Conservation (phyloP, 495 filamentous ascomycete genomes). For the Penicillium ucsense region DNA sequence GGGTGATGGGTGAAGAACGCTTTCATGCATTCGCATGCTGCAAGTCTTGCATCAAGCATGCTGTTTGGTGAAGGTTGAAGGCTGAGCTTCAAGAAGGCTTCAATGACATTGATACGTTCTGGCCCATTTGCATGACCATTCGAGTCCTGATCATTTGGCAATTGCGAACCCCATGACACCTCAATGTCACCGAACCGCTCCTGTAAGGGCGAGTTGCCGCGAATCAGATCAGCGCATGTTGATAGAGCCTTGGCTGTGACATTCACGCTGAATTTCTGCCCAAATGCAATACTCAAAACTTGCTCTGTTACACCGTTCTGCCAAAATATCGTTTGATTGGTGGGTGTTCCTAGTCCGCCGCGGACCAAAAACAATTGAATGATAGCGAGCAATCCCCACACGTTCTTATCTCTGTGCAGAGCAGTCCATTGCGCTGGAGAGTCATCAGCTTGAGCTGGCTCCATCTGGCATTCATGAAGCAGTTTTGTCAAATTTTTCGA, state of each 20-base stretch:
- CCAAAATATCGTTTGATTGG: conserved; percentile 81
- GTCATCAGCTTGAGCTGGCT: conserved; percentile 42
- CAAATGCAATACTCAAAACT: conserved; percentile 76
- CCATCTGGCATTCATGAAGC: conserved; percentile 51
- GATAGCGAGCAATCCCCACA: conserved; percentile 81
- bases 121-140: conserved; percentile 38
- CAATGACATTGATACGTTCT: conserved; percentile 73
- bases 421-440: conserved; percentile 62
- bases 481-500: conserved; percentile 64
- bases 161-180: conserved; percentile 27
- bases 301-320: conserved; percentile 72
- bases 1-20: conserved; percentile 79
- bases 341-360: conserved; percentile 67
- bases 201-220: conserved; percentile 70
- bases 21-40: conserved; percentile 81
- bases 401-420: conserved; percentile 76
- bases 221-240: conserved; percentile 82
- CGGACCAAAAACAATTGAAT: conserved; percentile 74
- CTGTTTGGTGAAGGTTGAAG: conserved; percentile 55
- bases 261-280: conserved; percentile 57
- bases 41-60: conserved; percentile 70
- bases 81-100: conserved; percentile 81
- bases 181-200: conserved; percentile 77
- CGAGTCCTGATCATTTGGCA: conserved; percentile 15
- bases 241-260: conserved; percentile 78